Conservation (phyloP, 768 basidiomycete genomes). For the Macrolepiota dolichaula region DNA sequence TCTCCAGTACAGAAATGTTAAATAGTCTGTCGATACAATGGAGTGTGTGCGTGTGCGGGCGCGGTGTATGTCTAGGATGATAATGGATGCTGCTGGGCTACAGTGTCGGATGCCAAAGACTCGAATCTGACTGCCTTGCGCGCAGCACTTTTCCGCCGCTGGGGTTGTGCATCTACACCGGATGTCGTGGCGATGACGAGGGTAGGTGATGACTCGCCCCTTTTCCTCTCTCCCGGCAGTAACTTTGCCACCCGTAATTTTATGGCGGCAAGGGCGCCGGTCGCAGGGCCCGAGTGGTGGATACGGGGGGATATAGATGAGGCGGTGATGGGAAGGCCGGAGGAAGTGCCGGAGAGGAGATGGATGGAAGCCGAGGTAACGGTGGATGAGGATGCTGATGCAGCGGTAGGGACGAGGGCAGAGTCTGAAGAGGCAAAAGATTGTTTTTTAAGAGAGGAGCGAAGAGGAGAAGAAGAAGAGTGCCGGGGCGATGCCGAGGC, state of each 20-base stretch:
- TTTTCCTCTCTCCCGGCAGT: conserved; percentile 1
- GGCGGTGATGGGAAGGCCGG: neutral
- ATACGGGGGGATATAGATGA: neutral
- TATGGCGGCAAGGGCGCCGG: neutral
- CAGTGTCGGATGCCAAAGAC: neutral
- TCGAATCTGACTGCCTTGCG: conserved; percentile 8
- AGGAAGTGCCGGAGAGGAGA: neutral
- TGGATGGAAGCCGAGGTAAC: conserved; percentile 4
- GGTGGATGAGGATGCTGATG: conserved; percentile 38
- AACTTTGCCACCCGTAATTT: conserved; percentile 5
- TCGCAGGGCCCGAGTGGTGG: neutral
- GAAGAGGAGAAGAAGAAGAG: conserved; percentile 48
- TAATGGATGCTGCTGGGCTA: neutral
- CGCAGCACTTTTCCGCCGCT: neutral
- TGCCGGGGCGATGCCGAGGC: conserved; percentile 31
- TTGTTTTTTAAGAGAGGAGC: conserved; percentile 63
- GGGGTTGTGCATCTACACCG: neutral
- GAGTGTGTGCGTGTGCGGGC: neutral
- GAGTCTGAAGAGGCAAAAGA: conserved; percentile 30
- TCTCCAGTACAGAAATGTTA: neutral
- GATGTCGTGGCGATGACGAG: neutral
- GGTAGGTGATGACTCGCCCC: neutral
- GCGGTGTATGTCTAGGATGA: neutral
- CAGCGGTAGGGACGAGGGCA: conserved; percentile 31
- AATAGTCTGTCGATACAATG: neutral